Percentiles rank a stretch among this genome's conserved stretches.
Evolutionary conservation across 2,329 filamentous ascomycete genomes (phyloP).

Genomic region (Xylariaceae sp.): DNA sequence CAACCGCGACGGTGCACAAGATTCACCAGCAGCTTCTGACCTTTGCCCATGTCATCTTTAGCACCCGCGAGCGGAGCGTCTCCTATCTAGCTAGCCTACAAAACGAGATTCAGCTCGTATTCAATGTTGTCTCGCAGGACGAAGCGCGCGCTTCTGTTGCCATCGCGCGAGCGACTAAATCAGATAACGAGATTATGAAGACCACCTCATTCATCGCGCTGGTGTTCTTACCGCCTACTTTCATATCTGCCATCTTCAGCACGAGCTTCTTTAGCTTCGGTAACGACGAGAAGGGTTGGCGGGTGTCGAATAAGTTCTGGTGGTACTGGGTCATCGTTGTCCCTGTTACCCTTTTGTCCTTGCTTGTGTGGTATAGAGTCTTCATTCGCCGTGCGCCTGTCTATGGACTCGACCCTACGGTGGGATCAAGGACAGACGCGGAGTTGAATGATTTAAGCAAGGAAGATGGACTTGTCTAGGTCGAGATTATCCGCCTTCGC

Average conservation of each 20-base stretch:
- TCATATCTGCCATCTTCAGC: slow-evolving; percentile 2
- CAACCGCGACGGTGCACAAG: not conserved
- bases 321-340: not conserved
- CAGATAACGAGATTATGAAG: slow-evolving; percentile 1
- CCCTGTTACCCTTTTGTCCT: not conserved
- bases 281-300: not conserved
- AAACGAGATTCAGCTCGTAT: slow-evolving; percentile 1
- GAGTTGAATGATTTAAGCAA: not conserved
- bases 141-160: not conserved
- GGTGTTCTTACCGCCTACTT: slow-evolving; percentile 1
- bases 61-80: not conserved
- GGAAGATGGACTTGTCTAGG: too few relatives aligned
- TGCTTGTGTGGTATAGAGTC: not conserved
- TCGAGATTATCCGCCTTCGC: too few relatives aligned
- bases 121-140: slow-evolving; percentile 1
- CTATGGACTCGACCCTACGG: not conserved
- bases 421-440: not conserved
- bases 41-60: not conserved
- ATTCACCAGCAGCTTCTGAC: not conserved
- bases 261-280: slow-evolving; percentile 4
- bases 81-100: slow-evolving; percentile 1
- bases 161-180: not conserved
- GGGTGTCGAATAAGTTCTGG: slow-evolving; percentile 1
- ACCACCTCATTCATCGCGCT: slow-evolving; percentile 1
- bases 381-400: not conserved